phyloP scores from a whole-genome alignment of 2,329 filamentous ascomycete genomes.

The Orbilia brochopaga region DNA sequence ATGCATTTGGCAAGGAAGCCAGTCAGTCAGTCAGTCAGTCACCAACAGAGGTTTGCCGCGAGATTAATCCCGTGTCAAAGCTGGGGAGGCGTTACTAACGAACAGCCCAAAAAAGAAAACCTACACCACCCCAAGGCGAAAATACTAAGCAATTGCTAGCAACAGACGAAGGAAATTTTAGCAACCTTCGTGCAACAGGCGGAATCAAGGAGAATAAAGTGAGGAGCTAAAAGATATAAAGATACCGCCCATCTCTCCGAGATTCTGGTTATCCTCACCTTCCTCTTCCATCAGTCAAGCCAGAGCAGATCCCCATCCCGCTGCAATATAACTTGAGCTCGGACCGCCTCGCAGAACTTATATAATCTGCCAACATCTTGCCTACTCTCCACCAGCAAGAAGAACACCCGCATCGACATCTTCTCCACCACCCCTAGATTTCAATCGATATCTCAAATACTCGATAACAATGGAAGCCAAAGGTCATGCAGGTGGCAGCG shows the following conservation, averaged over 20 bases:
- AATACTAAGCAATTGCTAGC: no score
- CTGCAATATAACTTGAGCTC: neutral
- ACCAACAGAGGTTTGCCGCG: conserved; percentile 25
- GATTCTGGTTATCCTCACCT: conserved; percentile 34
- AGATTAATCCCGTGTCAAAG: conserved; percentile 47
- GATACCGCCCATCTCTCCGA: conserved; percentile 34
- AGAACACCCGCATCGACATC: neutral
- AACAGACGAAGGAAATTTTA: conserved; percentile 15
- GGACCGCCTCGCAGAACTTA: neutral
- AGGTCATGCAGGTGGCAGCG: conserved; percentile 1
- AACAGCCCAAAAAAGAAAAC: conserved; percentile 7
- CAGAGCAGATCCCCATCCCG: conserved; percentile 7
- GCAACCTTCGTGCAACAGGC: conserved; percentile 22
- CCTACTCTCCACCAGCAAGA: neutral
- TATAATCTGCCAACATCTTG: conserved; percentile 6
- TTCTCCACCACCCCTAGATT: neutral
- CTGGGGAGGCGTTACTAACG: conserved; percentile 6
- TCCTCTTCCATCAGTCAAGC: conserved; percentile 14
- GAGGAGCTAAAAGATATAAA: conserved; percentile 30
- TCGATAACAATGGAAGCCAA: conserved; percentile 39
- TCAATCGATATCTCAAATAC: conserved; percentile 3
- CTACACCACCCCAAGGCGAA: neutral
- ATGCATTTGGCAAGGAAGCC: conserved; percentile 1
- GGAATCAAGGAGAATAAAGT: conserved; percentile 24
- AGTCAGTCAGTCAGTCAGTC: neutral